Percentiles rank a stretch among this genome's conserved stretches.
Conservation (phyloP, 345 rosid genomes). For the Hypericum androsaemum region DNA sequence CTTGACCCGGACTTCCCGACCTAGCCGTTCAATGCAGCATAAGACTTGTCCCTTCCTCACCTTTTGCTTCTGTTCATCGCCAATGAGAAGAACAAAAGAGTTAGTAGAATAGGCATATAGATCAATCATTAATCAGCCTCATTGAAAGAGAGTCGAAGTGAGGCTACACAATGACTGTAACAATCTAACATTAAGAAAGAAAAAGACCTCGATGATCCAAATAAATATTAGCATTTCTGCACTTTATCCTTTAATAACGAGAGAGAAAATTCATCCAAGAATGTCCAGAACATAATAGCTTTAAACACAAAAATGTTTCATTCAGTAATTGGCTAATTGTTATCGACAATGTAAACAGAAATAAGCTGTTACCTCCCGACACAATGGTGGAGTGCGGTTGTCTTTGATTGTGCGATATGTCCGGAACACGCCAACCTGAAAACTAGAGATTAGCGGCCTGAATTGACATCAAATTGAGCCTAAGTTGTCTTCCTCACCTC, state of each 20-base stretch:
- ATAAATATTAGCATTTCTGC: too few relatives aligned
- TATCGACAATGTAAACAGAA: neutral
- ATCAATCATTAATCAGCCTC: neutral
- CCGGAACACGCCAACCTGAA: constrained; percentile 76
- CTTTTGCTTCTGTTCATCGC: constrained; percentile 51
- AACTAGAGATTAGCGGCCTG: constrained; percentile 12
- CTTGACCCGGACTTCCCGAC: constrained; percentile 73
- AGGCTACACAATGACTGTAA: too few relatives aligned
- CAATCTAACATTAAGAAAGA: neutral
- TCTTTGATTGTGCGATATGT: constrained; percentile 78
- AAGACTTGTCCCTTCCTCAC: constrained; percentile 89
- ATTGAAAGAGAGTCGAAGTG: neutral
- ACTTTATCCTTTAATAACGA: neutral
- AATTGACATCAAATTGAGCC: constrained; percentile 8
- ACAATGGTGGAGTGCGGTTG: constrained; percentile 68
- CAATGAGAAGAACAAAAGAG: constrained; percentile 2
- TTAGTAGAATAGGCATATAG: constrained; percentile 13
- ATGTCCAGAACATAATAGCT: too few relatives aligned
- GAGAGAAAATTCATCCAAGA: neutral
- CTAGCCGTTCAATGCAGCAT: constrained; percentile 79
- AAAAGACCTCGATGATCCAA: neutral
- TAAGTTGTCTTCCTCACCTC: constrained; percentile 37
- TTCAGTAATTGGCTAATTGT: too few relatives aligned
- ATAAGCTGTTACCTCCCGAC: constrained; percentile 60
- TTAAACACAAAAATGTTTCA: too few relatives aligned